Evolutionary conservation across 139 green algal species (phyloP).

Genomic region (Chlamydomonas schloesseri): DNA sequence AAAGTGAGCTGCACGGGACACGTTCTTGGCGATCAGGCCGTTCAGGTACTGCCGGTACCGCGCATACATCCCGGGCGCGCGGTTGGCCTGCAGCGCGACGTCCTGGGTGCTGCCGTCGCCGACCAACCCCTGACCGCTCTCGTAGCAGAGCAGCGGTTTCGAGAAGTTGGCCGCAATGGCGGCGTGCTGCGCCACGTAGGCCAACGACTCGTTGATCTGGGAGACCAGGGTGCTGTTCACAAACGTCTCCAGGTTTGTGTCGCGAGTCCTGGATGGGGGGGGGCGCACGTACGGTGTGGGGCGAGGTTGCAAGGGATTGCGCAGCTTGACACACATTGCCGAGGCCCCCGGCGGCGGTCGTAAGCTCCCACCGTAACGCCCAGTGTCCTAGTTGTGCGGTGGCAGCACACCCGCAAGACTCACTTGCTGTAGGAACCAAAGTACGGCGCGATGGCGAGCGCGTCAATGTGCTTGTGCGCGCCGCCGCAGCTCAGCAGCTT

Average conservation of each 20-base stretch:
- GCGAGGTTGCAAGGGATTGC: too few species aligned
- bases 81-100: conserved; percentile 42
- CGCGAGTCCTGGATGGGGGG: not conserved
- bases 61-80: conserved; percentile 23
- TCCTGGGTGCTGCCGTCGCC: conserved; percentile 38
- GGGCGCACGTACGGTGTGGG: too few species aligned
- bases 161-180: conserved; percentile 34
- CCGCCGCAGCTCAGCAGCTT: conserved; percentile 44
- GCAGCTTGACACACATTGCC: too few species aligned
- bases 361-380: too few species aligned
- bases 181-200: conserved; percentile 7
- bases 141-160: conserved; percentile 41
- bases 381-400: too few species aligned
- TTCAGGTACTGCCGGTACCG: conserved; percentile 31
- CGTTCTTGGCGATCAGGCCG: not conserved
- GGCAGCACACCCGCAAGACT: too few species aligned
- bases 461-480: conserved; percentile 30
- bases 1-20: conserved; percentile 34
- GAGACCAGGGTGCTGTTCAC: conserved; percentile 2
- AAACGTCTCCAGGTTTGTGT: conserved; percentile 40
- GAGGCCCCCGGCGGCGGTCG: too few species aligned
- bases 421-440: conserved; percentile 37
- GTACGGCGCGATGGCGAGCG: conserved; percentile 48
- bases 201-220: not conserved
- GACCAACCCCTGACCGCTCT: conserved; percentile 26